A percentile compares a stretch with the other conserved stretches of the same genome.
These are phyloP conservation scores for Penicillium fuscoglaucum DNA, from an alignment of 2,329 filamentous ascomycete genomes.

Conservation along the genomic window DNA sequence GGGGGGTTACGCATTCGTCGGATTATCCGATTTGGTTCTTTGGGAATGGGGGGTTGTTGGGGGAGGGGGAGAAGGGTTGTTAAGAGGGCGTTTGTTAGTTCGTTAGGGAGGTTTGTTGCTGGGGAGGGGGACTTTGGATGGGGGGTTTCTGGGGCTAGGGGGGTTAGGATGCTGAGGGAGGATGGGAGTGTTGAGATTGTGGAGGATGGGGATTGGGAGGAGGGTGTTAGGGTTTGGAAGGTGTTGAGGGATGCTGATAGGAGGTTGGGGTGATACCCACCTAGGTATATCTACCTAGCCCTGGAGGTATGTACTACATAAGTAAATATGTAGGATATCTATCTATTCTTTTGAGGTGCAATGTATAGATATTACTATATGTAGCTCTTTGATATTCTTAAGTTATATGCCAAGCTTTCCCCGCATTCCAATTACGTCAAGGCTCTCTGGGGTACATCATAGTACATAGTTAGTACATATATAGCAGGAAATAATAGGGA, in stretches of 20 bases:
- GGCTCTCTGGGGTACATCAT: background rate
- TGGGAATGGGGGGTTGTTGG: constrained; percentile 50
- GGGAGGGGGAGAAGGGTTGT: constrained; percentile 48
- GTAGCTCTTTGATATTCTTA: background rate
- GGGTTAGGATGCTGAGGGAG: constrained; percentile 47
- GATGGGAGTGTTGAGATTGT: constrained; percentile 51
- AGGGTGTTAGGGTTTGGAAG: constrained; percentile 52
- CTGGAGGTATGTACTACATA: background rate
- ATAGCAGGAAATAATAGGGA: background rate
- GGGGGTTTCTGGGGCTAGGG: constrained; percentile 30
- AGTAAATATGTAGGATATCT: background rate
- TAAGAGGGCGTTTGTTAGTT: constrained; percentile 30
- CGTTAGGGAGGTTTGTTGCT: constrained; percentile 33
- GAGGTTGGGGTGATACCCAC: background rate
- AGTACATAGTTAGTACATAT: background rate
- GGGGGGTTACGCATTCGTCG: constrained; percentile 57
- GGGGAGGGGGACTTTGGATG: constrained; percentile 28
- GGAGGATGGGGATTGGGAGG: constrained; percentile 49
- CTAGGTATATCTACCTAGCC: too few relatives aligned
- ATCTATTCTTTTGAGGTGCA: too few relatives aligned
- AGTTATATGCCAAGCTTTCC: constrained; percentile 22
- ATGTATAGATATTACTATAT: background rate
- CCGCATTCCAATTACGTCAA: constrained; percentile 27
- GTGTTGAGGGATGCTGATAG: constrained; percentile 24
- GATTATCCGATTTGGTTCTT: constrained; percentile 59